Base-by-base conservation (phyloP, 345 rosid species). In the Salix dunnii region DNA sequence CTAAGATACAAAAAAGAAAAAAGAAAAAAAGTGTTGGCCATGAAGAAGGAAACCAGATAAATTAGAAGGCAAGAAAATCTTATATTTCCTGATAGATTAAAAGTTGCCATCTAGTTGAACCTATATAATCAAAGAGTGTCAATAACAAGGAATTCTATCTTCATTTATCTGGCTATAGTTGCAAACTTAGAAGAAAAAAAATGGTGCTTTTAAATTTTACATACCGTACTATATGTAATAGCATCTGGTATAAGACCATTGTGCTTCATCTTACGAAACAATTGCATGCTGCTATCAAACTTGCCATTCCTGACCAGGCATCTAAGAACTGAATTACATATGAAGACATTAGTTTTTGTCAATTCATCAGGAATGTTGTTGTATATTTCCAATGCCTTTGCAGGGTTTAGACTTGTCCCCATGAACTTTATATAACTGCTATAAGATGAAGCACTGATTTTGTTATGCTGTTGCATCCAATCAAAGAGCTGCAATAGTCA, bases 241-340 rank as follows among this genome's bases (percentile, higher is more conserved):
- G 85, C 84, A 88, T 95, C 97, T n/a, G 99, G 99, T 81, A 71
- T 75, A 31, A 95, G 88, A 55, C 99, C 99, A 84, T 79, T 79
- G 33, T 77, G 93, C 96, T 93, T 93, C 99, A 91, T 95, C 85
- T 95, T 84, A 84, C 87, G 88, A 86, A 95, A 95, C 85, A 90
- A 73, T 74, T 86, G 88, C 75, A 91, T 71, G 83, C 91, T 77
- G 69, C 84, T 84, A 46, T 91, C 85, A 38, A 89, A 82, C 84
- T 88, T 95, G 55, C 93, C 92, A 85, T 85, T 91, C 87, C 79
- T 91, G 55, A 90, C 88, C 58, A 95, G 79, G 85, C 94, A 91
- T 83, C 89, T 86, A 77, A 95, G 96, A 68, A 90, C 68, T 48
- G 97, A 89, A 84, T 95, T 95, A 78, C 99, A 91, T 76, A 91